Evolutionary conservation across 148 eudicot species (phyloP).

Genomic region (Rhododendron molle): DNA sequence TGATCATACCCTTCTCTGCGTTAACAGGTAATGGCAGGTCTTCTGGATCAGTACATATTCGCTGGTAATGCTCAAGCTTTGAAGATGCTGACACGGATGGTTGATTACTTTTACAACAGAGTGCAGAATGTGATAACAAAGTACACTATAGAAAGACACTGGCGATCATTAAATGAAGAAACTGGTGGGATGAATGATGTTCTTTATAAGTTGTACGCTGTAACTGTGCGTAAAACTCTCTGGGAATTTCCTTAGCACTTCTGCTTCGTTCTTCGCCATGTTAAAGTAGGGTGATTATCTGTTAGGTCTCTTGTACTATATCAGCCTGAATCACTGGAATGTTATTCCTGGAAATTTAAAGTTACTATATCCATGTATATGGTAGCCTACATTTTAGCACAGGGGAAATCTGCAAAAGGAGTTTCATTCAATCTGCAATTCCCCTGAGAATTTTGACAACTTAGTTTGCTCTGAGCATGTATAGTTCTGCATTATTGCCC

Average conservation of each 20-base stretch:
- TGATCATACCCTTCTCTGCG: background rate
- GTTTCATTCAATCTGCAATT: background rate
- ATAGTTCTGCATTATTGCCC: background rate
- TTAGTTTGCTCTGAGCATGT: background rate
- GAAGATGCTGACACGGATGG: slow-evolving; percentile 73
- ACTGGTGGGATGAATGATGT: slow-evolving; percentile 96
- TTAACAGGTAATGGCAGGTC: slow-evolving; percentile 81
- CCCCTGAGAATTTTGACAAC: background rate
- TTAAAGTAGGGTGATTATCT: background rate
- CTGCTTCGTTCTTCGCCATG: background rate
- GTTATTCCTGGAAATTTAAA: background rate
- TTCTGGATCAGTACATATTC: slow-evolving; percentile 72
- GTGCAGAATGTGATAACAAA: slow-evolving; percentile 69
- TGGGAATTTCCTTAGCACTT: background rate
- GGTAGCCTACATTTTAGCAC: background rate
- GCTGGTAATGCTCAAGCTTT: slow-evolving; percentile 65
- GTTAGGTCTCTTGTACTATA: background rate
- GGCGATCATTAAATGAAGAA: slow-evolving; percentile 74
- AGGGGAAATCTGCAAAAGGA: background rate
- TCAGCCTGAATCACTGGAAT: background rate
- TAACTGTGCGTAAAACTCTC: slow-evolving; percentile 53
- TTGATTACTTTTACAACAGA: slow-evolving; percentile 70
- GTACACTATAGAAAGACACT: slow-evolving; percentile 67
- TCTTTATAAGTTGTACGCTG: slow-evolving; percentile 57
- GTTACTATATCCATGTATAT: background rate